phyloP scores from a whole-genome alignment of 2,329 filamentous ascomycete species.

The Penicillium sp. region DNA sequence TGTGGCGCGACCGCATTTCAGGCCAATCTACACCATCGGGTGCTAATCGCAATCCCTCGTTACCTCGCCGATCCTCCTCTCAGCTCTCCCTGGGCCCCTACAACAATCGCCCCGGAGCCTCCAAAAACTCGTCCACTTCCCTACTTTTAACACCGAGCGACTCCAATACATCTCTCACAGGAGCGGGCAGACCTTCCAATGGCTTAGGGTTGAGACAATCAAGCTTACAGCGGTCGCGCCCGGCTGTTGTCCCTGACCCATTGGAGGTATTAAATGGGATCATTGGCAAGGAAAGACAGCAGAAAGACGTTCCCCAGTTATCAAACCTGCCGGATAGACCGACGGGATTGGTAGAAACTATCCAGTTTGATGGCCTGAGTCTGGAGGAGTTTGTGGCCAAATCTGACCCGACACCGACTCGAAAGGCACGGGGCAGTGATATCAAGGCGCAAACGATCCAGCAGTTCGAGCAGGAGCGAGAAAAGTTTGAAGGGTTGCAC shows the following conservation, averaged over 20 bases:
- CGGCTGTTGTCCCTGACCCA: conserved; percentile 60
- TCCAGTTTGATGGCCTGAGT: conserved; percentile 75
- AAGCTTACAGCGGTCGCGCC: conserved; percentile 47
- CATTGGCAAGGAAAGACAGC: conserved; percentile 42
- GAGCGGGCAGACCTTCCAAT: conserved; percentile 61
- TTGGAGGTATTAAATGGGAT: conserved; percentile 63
- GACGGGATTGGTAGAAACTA: conserved; percentile 54
- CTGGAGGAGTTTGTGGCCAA: conserved; percentile 63
- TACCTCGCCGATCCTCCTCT: conserved; percentile 62
- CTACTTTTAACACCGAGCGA: conserved; percentile 66
- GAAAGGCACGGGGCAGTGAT: conserved; percentile 28
- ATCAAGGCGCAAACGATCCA: conserved; percentile 58
- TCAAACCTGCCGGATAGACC: conserved; percentile 31
- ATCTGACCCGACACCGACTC: conserved; percentile 25
- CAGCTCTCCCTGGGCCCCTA: conserved; percentile 65
- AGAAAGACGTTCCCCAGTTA: conserved; percentile 8
- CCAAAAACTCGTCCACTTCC: conserved; percentile 73
- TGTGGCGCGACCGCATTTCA: conserved; percentile 89
- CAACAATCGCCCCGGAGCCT: conserved; percentile 63
- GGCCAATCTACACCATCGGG: conserved; percentile 62
- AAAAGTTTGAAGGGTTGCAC: conserved; percentile 86
- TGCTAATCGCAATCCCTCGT: conserved; percentile 64
- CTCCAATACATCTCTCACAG: conserved; percentile 69
- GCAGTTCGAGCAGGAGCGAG: conserved; percentile 75
- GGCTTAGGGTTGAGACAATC: conserved; percentile 62